Evolutionary conservation across 371 early-diverging fungal genomes (phyloP).

Genomic region (Lichtheimia corymbifera): DNA sequence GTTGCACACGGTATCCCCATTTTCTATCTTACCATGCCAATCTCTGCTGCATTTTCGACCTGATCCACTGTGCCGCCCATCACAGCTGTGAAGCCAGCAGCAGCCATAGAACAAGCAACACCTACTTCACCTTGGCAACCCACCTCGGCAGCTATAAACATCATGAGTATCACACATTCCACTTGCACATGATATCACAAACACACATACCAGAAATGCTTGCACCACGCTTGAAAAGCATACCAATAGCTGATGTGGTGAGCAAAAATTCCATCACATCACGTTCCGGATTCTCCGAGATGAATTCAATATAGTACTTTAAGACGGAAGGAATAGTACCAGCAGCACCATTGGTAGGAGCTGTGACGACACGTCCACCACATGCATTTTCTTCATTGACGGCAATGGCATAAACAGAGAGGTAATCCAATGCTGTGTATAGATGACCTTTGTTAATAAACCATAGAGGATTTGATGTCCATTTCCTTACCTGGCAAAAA

Average conservation of each 20-base stretch:
- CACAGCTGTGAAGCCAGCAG: slow-evolving; percentile 92
- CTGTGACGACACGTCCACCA: slow-evolving; percentile 93
- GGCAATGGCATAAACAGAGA: slow-evolving; percentile 94
- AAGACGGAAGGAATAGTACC: slow-evolving; percentile 92
- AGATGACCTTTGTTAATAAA: neutral
- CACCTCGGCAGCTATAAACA: slow-evolving; percentile 81
- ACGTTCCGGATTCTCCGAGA: slow-evolving; percentile 82
- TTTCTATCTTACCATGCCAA: slow-evolving; percentile 72
- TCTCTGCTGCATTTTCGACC: slow-evolving; percentile 95
- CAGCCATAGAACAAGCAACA: slow-evolving; percentile 96
- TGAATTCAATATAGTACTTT: slow-evolving; percentile 94
- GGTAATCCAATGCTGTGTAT: slow-evolving; percentile 85
- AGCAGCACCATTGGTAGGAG: slow-evolving; percentile 93
- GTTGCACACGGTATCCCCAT: too few relatives aligned
- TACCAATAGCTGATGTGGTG: slow-evolving; percentile 93
- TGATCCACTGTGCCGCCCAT: slow-evolving; percentile 92
- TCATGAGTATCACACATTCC: neutral
- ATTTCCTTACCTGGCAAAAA: slow-evolving; percentile 36
- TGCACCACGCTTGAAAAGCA: slow-evolving; percentile 95
- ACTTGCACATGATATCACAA: neutral
- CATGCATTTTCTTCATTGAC: slow-evolving; percentile 98
- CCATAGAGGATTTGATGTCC: neutral
- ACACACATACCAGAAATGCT: slow-evolving; percentile 65
- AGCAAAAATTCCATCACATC: slow-evolving; percentile 91
- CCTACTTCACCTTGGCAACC: slow-evolving; percentile 92